A percentile compares a stretch with the other conserved stretches of the same genome.
Evolutionary conservation across 805 yeast genomes (phyloP).

Genomic region (Yamadazyma endophytica): DNA sequence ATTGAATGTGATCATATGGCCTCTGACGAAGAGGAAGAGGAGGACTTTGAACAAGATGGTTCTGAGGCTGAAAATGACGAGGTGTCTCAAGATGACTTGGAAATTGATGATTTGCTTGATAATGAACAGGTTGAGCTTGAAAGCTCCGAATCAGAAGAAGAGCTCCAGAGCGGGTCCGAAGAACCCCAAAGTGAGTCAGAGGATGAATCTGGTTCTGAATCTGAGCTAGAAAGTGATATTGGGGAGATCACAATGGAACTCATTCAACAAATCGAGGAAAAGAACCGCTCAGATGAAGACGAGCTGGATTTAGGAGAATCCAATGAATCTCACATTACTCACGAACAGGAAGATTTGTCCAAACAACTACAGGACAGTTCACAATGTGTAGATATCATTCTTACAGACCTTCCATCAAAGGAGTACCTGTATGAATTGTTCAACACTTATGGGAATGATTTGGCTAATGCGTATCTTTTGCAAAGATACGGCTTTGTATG

Average conservation of each 20-base stretch:
- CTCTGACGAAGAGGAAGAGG: conserved; percentile 15
- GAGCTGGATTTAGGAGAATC: no score
- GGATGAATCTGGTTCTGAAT: conserved; percentile 10
- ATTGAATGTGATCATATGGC: conserved; percentile 27
- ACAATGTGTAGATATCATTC: conserved; percentile 67
- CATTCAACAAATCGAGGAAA: conserved; percentile 16
- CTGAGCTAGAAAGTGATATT: conserved; percentile 3
- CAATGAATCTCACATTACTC: no score
- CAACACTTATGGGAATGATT: conserved; percentile 75
- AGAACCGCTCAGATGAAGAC: conserved; percentile 2
- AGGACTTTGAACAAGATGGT: conserved; percentile 13
- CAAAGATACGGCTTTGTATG: conserved; percentile 78
- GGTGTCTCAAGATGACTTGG: conserved; percentile 13
- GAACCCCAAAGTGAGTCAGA: conserved; percentile 12
- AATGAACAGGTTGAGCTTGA: conserved; percentile 21
- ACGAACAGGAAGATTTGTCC: conserved; percentile 15
- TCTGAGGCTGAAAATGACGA: conserved; percentile 10
- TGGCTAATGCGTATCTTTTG: conserved; percentile 60
- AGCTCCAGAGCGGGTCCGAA: no score
- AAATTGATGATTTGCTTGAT: conserved; percentile 19
- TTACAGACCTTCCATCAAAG: conserved; percentile 38
- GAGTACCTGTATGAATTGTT: conserved; percentile 56
- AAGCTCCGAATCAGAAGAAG: conserved; percentile 14
- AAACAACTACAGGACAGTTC: conserved; percentile 28
- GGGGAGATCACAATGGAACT: conserved; percentile 21